Base-by-base conservation (phyloP, 768 basidiomycete species). In the Trametes sanguinea region DNA sequence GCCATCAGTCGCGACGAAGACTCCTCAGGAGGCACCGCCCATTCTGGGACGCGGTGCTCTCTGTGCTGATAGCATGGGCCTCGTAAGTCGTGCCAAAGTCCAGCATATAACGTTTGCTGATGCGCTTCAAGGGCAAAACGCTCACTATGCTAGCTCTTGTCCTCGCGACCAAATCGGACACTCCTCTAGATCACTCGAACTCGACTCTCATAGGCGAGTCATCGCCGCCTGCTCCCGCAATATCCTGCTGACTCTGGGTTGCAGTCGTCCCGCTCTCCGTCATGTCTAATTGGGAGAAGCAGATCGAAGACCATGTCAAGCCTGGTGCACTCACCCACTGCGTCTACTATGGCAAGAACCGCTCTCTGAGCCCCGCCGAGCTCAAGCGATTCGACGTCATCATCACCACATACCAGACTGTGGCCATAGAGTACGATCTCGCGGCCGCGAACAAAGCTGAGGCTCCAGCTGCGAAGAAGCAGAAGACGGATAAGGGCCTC, bases 1-100 rank as follows among this genome's bases (percentile, higher is more conserved):
- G 22, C 35, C 53, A 6, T 42, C 62, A 90, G 87, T 95, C 59
- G 93, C 89, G 0, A 95, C 95, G 0, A 89, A 88, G 66, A 88
- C 85, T 11, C 92, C 90, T 17, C 91, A 91, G 71, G 78, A 82
- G 55, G 75, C 76, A 0, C 69, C 78, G 1, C 94, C 94, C 2
- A 65, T 67, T 0, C 82, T 95, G 22, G 93, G 93, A 9, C 78
- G 87, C 68, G 95, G 95, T n/a, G 94, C 92, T 2, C 77, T 96
- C 52, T 86, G 90, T 59, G 94, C 89, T 0, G 95, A 96, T 74
- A 90, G 91, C 43, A 97, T 97, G 95, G 94, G 87, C 57, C 67
- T 84, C 58, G 84, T 85, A 68, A 43, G 74, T 55, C 62, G 51
- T 51, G 42, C 57, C n/a, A 2, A 3, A 10, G 1, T 16, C 33